Conservation (phyloP, 176 grass and related monocot genomes). For the Aegilops sharonensis region DNA sequence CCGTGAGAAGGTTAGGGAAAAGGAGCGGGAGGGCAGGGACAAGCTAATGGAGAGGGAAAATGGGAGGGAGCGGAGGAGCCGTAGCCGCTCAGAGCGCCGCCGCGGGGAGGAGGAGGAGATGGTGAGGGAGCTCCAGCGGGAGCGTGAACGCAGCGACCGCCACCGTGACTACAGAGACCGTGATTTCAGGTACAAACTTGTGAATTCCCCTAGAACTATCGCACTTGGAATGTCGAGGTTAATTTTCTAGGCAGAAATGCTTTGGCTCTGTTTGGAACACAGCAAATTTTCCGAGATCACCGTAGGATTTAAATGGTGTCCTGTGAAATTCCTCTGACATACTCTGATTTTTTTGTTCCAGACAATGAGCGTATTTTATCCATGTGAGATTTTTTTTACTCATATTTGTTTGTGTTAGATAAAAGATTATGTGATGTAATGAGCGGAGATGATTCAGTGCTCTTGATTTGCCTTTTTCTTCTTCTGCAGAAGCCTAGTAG, state of each 20-base stretch:
- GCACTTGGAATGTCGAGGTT: not conserved
- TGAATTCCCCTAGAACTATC: not conserved
- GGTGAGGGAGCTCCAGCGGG: conserved; percentile 47
- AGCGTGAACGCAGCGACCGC: conserved; percentile 47
- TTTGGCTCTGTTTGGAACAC: not conserved
- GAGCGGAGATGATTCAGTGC: not conserved
- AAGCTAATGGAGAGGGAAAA: conserved; percentile 19
- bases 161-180: conserved; percentile 51
- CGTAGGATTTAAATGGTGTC: not conserved
- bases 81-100: conserved; percentile 52
- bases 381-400: not conserved
- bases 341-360: not conserved
- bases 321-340: not conserved
- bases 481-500: not conserved
- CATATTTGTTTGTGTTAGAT: not conserved
- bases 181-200: conserved; percentile 58
- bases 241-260: conserved; percentile 9
- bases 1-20: conserved; percentile 35
- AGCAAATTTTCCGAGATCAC: not conserved
- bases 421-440: not conserved
- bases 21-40: conserved; percentile 34
- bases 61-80: conserved; percentile 68
- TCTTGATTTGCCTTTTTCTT: not conserved
- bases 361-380: not conserved
- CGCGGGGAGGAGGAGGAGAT: conserved; percentile 66